Evolutionary conservation across 805 yeast genomes (phyloP), one percentile per base, ranked within the genome.

Genomic region (Candida sithepensis): DNA sequence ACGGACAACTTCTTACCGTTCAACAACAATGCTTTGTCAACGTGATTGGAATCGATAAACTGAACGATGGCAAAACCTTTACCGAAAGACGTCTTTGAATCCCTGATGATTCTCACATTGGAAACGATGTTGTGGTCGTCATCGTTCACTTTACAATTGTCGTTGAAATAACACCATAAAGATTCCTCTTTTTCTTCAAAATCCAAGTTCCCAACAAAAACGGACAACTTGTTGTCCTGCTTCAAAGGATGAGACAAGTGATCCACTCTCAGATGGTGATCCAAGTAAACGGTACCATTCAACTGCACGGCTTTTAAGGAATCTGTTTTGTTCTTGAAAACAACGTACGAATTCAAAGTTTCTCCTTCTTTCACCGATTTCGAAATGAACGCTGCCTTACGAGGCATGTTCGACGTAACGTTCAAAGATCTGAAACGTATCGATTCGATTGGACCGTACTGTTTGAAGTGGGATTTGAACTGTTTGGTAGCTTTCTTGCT

Each of bases 51-150:
- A 60, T 87, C 92, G 51, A 74, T 78, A 71, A 91, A 94, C 67
- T 92, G 98, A 32, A 94, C 90, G 64, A 91, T 88, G 5, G 96
- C 99, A 70, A 94, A 91, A 5, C 99, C 99, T 70, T 94, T 94
- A 53, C 99, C 99, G 49, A 92, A 74, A 59, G 94, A 92, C 20
- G 97, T 92, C 70, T 88, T 88, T 16, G 96, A 70, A 64, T 94
- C 99, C 63, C 99, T 81, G 30, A 94, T 79, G 41, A 94, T 78
- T 66, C 99, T 80, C 28, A 94, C 97, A 52, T 86, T 84, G 64
- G 90, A 96, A 46, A 94, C 85, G 28, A 60, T 55, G 20, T 57
- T 59, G 2, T 48, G 83, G 39, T 68, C 69, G 33, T 72, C 70
- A 23, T 88, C 88, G 44, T 49, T 47, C 3, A 50, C 51, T 19